Conservation (phyloP, 768 basidiomycete species). For the Glaciozyma antarctica region DNA sequence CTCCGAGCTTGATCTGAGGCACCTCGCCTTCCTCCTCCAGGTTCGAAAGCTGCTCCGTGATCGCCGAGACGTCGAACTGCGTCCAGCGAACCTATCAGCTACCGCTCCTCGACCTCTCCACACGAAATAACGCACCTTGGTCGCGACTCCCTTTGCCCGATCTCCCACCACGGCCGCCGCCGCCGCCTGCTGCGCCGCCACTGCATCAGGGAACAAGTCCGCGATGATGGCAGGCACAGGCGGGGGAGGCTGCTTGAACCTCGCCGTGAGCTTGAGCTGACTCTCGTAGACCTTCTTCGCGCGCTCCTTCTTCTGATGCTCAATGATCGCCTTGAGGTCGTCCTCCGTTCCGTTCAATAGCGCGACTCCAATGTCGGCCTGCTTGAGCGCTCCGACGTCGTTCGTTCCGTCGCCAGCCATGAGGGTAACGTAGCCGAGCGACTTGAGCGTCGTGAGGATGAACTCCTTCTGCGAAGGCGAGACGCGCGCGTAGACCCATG, state of each 20-base stretch:
- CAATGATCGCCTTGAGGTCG: conserved; percentile 85
- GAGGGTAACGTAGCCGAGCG: conserved; percentile 79
- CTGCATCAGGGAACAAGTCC: conserved; percentile 78
- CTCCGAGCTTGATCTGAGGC: conserved; percentile 98
- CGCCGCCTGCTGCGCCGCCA: conserved; percentile 76
- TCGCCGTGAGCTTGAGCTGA: conserved; percentile 76
- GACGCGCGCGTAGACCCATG: conserved; percentile 97
- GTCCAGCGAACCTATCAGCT: conserved; percentile 21
- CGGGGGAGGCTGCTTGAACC: conserved; percentile 89
- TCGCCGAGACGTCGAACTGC: conserved; percentile 66
- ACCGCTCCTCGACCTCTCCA: not conserved
- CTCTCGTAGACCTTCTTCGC: conserved; percentile 96
- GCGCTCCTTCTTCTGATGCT: conserved; percentile 77
- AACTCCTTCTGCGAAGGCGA: conserved; percentile 91
- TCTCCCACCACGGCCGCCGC: conserved; percentile 56
- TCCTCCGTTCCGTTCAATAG: conserved; percentile 81
- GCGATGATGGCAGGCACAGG: conserved; percentile 82
- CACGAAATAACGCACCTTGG: conserved; percentile 53
- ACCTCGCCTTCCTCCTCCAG: conserved; percentile 89
- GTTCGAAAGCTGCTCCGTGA: conserved; percentile 76
- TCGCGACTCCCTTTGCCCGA: conserved; percentile 74
- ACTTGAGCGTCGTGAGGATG: conserved; percentile 82
- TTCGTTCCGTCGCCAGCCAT: conserved; percentile 99
- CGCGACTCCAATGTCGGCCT: conserved; percentile 94
- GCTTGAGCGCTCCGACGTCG: conserved; percentile 95